Percentiles rank a stretch among this genome's conserved stretches.
Conservation (phyloP, 2,329 filamentous ascomycete genomes). For the Fusarium sp. region DNA sequence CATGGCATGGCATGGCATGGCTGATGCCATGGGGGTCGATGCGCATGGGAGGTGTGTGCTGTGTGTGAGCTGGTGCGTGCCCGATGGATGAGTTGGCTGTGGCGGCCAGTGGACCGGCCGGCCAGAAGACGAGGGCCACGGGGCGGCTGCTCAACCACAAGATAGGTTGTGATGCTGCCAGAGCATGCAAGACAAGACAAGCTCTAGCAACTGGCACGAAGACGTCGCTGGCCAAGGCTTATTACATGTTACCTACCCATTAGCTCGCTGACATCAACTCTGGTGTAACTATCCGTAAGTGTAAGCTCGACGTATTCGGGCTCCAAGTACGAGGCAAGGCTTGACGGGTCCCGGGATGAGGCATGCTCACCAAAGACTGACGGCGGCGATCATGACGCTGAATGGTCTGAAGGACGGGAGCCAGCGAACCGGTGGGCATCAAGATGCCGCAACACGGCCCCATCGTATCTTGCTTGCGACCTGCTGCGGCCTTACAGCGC, state of each 20-base stretch:
- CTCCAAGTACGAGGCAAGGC: conserved; percentile 19
- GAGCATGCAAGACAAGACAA: conserved; percentile 4
- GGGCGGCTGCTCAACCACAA: conserved; percentile 20
- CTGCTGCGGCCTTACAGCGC: conserved; percentile 21
- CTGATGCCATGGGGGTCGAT: conserved; percentile 21
- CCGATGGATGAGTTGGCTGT: conserved; percentile 36
- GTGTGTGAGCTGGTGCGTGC: conserved; percentile 21
- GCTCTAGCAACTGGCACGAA: conserved; percentile 16
- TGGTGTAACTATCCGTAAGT: conserved; percentile 25
- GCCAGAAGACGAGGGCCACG: conserved; percentile 25
- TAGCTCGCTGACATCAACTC: conserved; percentile 25
- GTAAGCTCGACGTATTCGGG: conserved; percentile 12
- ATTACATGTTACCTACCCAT: background rate
- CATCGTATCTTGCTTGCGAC: conserved; percentile 30
- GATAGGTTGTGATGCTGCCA: background rate
- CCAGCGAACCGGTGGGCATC: conserved; percentile 43
- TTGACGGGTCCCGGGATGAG: conserved; percentile 29
- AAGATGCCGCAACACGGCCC: conserved; percentile 27
- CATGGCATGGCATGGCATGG: conserved; percentile 9
- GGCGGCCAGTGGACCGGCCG: conserved; percentile 19
- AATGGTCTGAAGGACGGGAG: conserved; percentile 31
- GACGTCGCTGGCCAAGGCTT: conserved; percentile 7
- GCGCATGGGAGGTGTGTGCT: conserved; percentile 15
- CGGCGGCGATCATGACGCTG: conserved; percentile 41
- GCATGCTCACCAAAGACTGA: conserved; percentile 32